These are phyloP conservation scores for Tetraselmis chui DNA, from an alignment of 139 green algal species.

Conservation along the genomic window DNA sequence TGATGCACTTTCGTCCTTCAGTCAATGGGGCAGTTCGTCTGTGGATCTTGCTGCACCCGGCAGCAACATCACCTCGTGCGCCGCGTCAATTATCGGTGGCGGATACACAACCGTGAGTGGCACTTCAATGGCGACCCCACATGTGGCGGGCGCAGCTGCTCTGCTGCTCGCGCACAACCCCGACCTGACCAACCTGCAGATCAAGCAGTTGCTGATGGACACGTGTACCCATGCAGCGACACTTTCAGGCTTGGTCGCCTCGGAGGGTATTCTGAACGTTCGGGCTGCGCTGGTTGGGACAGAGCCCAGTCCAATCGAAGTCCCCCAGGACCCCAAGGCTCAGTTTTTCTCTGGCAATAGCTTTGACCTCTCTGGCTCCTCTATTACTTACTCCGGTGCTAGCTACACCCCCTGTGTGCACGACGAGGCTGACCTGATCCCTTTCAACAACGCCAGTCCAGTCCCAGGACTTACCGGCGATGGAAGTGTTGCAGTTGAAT, in stretches of 20 bases:
- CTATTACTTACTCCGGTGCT: neutral
- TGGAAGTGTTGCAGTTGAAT: neutral
- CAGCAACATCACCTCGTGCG: conserved; percentile 6
- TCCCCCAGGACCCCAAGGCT: neutral
- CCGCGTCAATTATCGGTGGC: neutral
- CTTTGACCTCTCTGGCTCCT: neutral
- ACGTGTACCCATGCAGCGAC: neutral
- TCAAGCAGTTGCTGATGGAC: neutral
- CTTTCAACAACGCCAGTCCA: neutral
- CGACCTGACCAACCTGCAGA: neutral
- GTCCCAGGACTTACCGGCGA: neutral
- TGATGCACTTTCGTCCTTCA: neutral
- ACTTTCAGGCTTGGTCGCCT: neutral
- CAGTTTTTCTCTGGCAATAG: neutral
- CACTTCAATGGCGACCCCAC: conserved; percentile 5
- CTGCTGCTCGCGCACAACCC: neutral
- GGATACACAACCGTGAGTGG: neutral
- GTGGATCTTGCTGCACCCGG: neutral
- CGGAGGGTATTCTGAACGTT: neutral
- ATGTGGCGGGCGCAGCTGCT: conserved; percentile 3
- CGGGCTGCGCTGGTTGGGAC: neutral
- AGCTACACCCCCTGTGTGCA: neutral
- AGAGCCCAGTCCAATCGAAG: neutral
- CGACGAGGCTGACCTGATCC: neutral
- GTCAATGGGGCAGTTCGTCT: neutral